Evolutionary conservation across 2,329 filamentous ascomycete species (phyloP).

Genomic region (Xylariaceae sp.): DNA sequence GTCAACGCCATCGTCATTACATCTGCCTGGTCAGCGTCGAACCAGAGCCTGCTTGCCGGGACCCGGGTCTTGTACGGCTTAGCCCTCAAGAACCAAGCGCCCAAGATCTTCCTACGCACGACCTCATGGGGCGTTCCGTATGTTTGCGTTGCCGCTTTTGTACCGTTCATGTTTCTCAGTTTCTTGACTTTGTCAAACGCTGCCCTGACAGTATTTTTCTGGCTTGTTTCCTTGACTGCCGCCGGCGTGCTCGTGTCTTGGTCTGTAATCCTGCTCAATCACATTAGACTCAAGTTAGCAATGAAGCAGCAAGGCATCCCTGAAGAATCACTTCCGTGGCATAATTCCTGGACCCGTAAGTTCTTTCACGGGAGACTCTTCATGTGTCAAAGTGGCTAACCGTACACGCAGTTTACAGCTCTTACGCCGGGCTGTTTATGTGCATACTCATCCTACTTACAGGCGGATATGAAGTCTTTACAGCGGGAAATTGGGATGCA

Average conservation of each 20-base stretch:
- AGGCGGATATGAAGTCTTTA: slow-evolving; percentile 61
- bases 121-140: slow-evolving; percentile 51
- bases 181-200: slow-evolving; percentile 53
- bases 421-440: slow-evolving; percentile 54
- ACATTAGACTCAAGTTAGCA: slow-evolving; percentile 51
- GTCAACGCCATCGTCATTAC: slow-evolving; percentile 74
- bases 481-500: slow-evolving; percentile 52
- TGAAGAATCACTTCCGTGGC: slow-evolving; percentile 50
- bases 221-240: slow-evolving; percentile 57
- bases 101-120: slow-evolving; percentile 49
- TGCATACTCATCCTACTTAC: slow-evolving; percentile 63
- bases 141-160: slow-evolving; percentile 49
- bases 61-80: slow-evolving; percentile 56
- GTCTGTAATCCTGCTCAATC: slow-evolving; percentile 54
- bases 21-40: slow-evolving; percentile 63
- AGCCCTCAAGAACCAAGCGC: slow-evolving; percentile 54
- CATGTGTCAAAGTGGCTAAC: not conserved
- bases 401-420: slow-evolving; percentile 46
- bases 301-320: slow-evolving; percentile 52
- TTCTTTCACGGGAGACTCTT: slow-evolving; percentile 3
- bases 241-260: slow-evolving; percentile 60
- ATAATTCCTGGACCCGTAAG: slow-evolving; percentile 57
- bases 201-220: slow-evolving; percentile 60
- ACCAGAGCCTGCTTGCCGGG: slow-evolving; percentile 57
- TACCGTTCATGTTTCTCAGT: slow-evolving; percentile 50